Percentiles rank a stretch among this genome's conserved stretches.
These are phyloP conservation scores for Podospora australis DNA, from an alignment of 495 filamentous ascomycete species.

Conservation along the genomic window DNA sequence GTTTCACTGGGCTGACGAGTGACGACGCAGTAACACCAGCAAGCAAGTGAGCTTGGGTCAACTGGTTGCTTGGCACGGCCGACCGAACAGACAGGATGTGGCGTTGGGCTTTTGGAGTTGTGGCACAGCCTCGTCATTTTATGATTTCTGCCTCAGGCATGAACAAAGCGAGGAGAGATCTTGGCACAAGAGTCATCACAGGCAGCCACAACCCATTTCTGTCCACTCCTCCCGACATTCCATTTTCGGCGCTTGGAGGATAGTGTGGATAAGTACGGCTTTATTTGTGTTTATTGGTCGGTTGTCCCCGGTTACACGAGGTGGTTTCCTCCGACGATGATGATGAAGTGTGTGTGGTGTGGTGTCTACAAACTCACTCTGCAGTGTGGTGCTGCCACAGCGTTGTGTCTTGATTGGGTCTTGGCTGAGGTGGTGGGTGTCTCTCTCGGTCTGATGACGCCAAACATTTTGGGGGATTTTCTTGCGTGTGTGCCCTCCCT, in stretches of 20 bases:
- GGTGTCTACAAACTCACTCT: too few relatives aligned
- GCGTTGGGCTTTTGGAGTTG: slow-evolving; percentile 9
- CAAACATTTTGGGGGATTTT: slow-evolving; percentile 6
- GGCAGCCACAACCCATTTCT: too few relatives aligned
- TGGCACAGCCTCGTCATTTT: background rate
- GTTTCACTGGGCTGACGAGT: slow-evolving; percentile 2
- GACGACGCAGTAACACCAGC: slow-evolving; percentile 1
- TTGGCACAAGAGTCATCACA: slow-evolving; percentile 11
- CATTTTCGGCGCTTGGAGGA: background rate
- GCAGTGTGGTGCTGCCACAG: too few relatives aligned
- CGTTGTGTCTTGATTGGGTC: too few relatives aligned
- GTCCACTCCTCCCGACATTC: background rate
- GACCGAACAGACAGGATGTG: background rate
- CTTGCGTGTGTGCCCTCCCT: background rate
- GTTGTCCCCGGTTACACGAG: slow-evolving; percentile 7
- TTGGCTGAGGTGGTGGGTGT: too few relatives aligned
- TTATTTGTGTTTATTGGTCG: slow-evolving; percentile 11
- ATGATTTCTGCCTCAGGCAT: slow-evolving; percentile 13
- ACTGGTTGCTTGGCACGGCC: slow-evolving; percentile 1
- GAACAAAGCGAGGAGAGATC: too few relatives aligned
- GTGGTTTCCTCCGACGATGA: background rate
- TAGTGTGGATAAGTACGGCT: background rate
- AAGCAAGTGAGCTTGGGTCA: background rate
- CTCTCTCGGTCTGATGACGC: slow-evolving; percentile 3
- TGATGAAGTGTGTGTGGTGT: slow-evolving; percentile 8